A percentile compares a stretch with the other conserved stretches of the same genome.
These are phyloP conservation scores for Backusella sp. DNA, from an alignment of 192 early-diverging fungal genomes.

Conservation along the genomic window DNA sequence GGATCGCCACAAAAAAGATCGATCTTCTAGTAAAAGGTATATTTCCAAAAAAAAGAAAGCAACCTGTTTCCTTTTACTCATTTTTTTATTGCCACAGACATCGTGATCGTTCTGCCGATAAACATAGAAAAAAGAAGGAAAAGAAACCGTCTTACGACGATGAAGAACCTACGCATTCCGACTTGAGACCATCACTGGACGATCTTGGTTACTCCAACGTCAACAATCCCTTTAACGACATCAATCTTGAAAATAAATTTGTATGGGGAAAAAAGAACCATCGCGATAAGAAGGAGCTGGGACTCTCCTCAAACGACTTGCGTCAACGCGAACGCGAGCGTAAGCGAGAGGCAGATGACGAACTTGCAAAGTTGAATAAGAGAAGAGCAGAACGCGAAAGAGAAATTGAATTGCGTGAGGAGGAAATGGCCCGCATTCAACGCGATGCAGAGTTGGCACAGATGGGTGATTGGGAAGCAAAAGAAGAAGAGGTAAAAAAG, in stretches of 20 bases:
- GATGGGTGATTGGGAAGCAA: slow-evolving; percentile 94
- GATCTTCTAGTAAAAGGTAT: neutral
- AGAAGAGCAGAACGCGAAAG: slow-evolving; percentile 79
- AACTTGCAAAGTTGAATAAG: slow-evolving; percentile 82
- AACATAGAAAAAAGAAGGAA: neutral
- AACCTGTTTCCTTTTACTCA: neutral
- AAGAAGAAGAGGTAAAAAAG: slow-evolving; percentile 74
- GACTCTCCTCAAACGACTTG: slow-evolving; percentile 57
- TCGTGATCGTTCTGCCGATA: neutral
- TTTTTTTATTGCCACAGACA: neutral
- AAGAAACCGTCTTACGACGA: neutral
- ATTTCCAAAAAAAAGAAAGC: neutral
- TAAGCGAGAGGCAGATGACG: slow-evolving; percentile 62
- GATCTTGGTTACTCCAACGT: slow-evolving; percentile 61
- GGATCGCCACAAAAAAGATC: neutral
- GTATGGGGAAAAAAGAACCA: slow-evolving; percentile 95
- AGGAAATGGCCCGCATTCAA: slow-evolving; percentile 73
- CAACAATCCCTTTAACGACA: slow-evolving; percentile 83
- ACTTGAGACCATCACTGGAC: neutral
- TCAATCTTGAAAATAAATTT: slow-evolving; percentile 81
- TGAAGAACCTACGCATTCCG: neutral
- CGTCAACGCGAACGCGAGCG: slow-evolving; percentile 52
- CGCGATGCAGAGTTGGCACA: slow-evolving; percentile 84
- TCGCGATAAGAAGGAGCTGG: slow-evolving; percentile 65
- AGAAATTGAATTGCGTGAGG: slow-evolving; percentile 77